Conservation (phyloP, 257 asterid genomes). For the Linderniella brevidens region DNA sequence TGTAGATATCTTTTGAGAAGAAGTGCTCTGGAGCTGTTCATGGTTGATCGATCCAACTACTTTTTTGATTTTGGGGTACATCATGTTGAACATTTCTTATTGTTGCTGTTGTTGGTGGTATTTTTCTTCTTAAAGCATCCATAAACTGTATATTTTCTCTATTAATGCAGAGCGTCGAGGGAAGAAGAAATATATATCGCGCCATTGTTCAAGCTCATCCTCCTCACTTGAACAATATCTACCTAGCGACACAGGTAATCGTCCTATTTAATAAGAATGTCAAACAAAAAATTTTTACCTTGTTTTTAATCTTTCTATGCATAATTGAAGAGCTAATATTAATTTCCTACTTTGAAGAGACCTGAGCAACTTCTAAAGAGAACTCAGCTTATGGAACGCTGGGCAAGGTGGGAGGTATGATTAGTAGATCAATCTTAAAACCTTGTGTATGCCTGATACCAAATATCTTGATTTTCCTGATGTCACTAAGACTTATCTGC, state of each 20-base stretch:
- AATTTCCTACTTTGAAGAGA: constrained; percentile 50
- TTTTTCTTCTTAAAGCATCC: constrained; percentile 2
- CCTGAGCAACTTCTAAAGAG: constrained; percentile 91
- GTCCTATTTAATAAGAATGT: constrained; percentile 5
- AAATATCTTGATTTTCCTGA: constrained; percentile 10
- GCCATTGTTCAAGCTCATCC: constrained; percentile 98
- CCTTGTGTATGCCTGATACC: constrained; percentile 9
- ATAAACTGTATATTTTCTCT: constrained; percentile 3
- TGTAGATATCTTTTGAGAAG: constrained; percentile 90
- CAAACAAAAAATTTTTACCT: no score
- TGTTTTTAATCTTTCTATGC: not conserved
- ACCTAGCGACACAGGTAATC: constrained; percentile 94
- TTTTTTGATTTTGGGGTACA: constrained; percentile 96
- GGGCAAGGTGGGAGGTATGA: constrained; percentile 99
- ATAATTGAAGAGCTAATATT: not conserved
- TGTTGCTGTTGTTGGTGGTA: constrained; percentile 11
- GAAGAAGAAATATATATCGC: constrained; percentile 74
- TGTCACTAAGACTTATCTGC: constrained; percentile 6
- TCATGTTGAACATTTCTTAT: constrained; percentile 13
- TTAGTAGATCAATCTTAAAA: constrained; percentile 6
- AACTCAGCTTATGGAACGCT: constrained; percentile 96
- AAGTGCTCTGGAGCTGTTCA: constrained; percentile 92
- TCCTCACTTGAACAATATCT: constrained; percentile 82
- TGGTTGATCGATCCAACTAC: constrained; percentile 94
- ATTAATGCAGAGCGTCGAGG: constrained; percentile 52